A percentile compares a stretch with the other conserved stretches of the same genome.
These are phyloP conservation scores for Termitomyces sp. DNA, from an alignment of 768 basidiomycete species.

Conservation along the genomic window DNA sequence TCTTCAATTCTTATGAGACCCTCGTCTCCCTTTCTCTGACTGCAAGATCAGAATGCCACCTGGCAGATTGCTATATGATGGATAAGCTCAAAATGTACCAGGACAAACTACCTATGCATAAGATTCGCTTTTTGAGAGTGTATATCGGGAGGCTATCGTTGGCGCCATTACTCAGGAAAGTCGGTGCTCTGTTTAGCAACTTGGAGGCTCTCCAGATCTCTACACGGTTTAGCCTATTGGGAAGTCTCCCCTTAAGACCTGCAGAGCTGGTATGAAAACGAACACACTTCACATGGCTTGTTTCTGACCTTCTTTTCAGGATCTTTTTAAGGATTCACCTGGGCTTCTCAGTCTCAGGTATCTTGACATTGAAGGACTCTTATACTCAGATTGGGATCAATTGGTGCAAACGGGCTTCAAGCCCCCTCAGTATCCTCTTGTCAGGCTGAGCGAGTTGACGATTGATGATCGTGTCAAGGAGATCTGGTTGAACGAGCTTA, in stretches of 20 bases:
- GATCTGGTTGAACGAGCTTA: neutral
- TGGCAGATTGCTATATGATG: neutral
- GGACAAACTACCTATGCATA: neutral
- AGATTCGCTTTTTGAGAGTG: neutral
- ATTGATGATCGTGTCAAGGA: neutral
- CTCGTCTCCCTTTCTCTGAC: neutral
- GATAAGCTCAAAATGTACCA: neutral
- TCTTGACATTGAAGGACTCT: neutral
- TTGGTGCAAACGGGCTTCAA: neutral
- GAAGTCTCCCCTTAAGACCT: neutral
- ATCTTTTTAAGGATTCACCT: neutral
- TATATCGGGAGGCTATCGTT: too few species aligned
- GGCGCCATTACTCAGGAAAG: neutral
- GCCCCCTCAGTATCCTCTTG: neutral
- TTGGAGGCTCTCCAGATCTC: neutral
- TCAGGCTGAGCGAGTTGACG: neutral
- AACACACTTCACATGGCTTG: neutral
- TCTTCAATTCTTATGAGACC: neutral
- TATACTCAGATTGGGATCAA: neutral
- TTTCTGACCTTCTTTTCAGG: neutral
- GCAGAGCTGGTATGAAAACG: neutral
- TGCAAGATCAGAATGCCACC: neutral
- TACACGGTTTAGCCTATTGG: neutral
- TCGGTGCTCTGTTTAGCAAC: neutral
- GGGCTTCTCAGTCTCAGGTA: neutral